Conservation (phyloP, 2,329 filamentous ascomycete species). For the Aspergillus glaucus region DNA sequence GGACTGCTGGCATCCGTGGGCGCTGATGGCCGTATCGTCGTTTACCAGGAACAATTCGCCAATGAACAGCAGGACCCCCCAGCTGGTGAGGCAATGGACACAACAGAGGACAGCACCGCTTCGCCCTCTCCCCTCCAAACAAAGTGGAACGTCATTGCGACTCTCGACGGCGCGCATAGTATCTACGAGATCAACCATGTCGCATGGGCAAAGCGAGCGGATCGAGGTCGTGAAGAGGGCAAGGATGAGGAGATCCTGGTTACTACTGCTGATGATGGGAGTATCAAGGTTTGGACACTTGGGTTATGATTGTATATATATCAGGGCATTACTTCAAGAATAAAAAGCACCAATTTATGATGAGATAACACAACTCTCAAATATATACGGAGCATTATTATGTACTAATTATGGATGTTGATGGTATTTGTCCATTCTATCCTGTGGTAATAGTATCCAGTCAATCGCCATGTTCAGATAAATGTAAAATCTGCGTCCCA, state of each 20-base stretch:
- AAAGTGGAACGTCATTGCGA: constrained; percentile 66
- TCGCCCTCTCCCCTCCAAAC: constrained; percentile 28
- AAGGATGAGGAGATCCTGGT: constrained; percentile 74
- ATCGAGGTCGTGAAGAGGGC: constrained; percentile 50
- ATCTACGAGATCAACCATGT: constrained; percentile 94
- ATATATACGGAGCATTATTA: not conserved
- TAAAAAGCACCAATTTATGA: not conserved
- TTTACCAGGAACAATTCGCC: constrained; percentile 63
- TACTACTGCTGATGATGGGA: constrained; percentile 86
- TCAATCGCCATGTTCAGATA: not conserved
- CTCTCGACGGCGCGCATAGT: constrained; percentile 70
- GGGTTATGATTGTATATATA: constrained; percentile 9
- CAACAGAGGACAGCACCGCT: constrained; percentile 19
- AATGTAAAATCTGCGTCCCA: too few relatives aligned
- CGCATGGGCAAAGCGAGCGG: constrained; percentile 74
- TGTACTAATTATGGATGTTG: not conserved
- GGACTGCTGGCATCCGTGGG: constrained; percentile 82
- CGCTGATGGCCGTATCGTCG: constrained; percentile 72
- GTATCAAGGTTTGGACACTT: constrained; percentile 75
- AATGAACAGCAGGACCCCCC: constrained; percentile 8
- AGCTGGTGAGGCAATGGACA: constrained; percentile 17
- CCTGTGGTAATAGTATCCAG: not conserved
- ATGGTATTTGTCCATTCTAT: not conserved
- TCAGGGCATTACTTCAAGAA: not conserved
- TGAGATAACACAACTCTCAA: too few relatives aligned